These are phyloP conservation scores for Gomphus bonarii DNA, from an alignment of 1,284 basidiomycete species.

Conservation along the genomic window DNA sequence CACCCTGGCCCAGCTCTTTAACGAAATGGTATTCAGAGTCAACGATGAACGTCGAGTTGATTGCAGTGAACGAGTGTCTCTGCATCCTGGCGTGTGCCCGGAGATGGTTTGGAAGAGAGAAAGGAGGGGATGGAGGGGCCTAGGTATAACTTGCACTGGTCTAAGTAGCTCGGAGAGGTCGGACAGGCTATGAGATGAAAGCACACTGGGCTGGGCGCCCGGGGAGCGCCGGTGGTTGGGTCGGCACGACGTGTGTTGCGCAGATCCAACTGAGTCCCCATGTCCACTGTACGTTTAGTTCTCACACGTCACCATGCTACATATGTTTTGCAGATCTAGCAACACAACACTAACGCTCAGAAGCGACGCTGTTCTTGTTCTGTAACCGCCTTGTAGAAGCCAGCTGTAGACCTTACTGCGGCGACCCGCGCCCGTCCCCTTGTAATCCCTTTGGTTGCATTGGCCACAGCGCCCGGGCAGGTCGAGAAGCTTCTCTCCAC, in stretches of 20 bases:
- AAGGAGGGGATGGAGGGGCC: background rate
- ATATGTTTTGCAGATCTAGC: too few relatives aligned
- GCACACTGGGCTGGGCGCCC: background rate
- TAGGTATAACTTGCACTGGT: background rate
- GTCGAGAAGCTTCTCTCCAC: too few relatives aligned
- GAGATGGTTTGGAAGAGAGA: background rate
- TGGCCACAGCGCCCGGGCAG: too few relatives aligned
- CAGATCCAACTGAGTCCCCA: background rate
- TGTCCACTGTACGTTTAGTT: background rate
- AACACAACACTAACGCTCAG: too few relatives aligned
- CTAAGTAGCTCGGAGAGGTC: background rate
- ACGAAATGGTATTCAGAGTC: constrained; percentile 89
- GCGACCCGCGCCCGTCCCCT: too few relatives aligned
- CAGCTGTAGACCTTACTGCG: too few relatives aligned
- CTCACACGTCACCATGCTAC: too few relatives aligned
- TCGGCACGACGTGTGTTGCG: background rate
- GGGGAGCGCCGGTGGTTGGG: background rate
- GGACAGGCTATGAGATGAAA: constrained; percentile 5
- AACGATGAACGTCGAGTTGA: constrained; percentile 79
- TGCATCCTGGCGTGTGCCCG: constrained; percentile 27
- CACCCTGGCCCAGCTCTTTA: constrained; percentile 92
- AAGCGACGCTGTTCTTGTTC: too few relatives aligned
- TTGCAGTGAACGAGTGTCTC: constrained; percentile 65
- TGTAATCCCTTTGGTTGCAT: too few relatives aligned
- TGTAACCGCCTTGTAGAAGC: too few relatives aligned